Conservation (phyloP, 108 stramenopile species). For the Stephanodiscus triporus region DNA sequence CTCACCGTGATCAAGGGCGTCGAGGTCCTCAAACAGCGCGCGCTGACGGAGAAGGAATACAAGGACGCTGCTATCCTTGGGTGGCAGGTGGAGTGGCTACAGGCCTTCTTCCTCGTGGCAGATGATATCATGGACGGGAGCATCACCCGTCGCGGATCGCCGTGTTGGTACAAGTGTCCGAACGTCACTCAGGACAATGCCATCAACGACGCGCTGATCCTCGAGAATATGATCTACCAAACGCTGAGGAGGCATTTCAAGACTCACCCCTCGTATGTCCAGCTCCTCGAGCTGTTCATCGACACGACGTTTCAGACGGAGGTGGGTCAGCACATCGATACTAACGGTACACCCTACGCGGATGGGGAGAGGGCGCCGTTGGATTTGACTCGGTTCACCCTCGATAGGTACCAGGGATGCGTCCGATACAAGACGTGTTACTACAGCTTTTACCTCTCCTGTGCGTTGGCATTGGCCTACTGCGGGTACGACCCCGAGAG, state of each 20-base stretch:
- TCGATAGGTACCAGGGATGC: conserved; percentile 85
- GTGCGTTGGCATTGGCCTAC: conserved; percentile 86
- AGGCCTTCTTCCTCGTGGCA: conserved; percentile 98
- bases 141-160: conserved; percentile 94
- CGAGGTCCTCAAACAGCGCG: conserved; percentile 55
- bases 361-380: conserved; percentile 61
- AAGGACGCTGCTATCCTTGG: conserved; percentile 77
- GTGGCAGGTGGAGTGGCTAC: conserved; percentile 96
- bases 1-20: conserved; percentile 78
- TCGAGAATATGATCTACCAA: conserved; percentile 93
- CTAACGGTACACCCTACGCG: conserved; percentile 65
- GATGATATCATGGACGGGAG: conserved; percentile 99
- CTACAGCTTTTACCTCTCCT: conserved; percentile 96
- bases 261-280: conserved; percentile 75
- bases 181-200: conserved; percentile 89
- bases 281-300: conserved; percentile 82
- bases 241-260: conserved; percentile 86
- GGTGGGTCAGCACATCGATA: conserved; percentile 94
- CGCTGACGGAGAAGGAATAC: conserved; percentile 57
- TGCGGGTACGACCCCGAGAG: conserved; percentile 49
- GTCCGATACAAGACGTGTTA: conserved; percentile 99
- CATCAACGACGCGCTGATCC: conserved; percentile 94
- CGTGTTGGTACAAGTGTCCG: conserved; percentile 93
- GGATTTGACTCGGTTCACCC: conserved; percentile 81
- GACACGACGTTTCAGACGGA: conserved; percentile 94